phyloP scores from a whole-genome alignment of 140 eudicot species.

The Senecio squalidus region DNA sequence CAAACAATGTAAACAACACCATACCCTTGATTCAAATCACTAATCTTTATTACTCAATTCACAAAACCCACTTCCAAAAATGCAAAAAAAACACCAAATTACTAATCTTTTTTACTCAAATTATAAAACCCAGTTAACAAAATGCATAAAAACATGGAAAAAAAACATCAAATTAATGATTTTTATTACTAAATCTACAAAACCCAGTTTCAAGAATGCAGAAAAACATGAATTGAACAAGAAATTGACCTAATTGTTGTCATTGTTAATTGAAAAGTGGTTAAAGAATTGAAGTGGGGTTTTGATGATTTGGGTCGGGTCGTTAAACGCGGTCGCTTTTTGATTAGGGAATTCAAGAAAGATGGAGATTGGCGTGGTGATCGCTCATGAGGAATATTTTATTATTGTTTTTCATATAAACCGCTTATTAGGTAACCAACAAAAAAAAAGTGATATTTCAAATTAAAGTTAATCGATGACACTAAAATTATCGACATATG shows the following conservation, averaged over 20 bases:
- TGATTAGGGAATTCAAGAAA: conserved; percentile 2
- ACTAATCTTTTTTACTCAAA: not conserved
- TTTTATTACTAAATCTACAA: not conserved
- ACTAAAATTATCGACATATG: too few relatives aligned
- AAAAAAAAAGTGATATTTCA: too few relatives aligned
- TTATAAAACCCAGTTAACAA: too few relatives aligned
- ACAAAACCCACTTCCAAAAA: not conserved
- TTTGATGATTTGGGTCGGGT: not conserved
- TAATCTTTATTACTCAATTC: not conserved
- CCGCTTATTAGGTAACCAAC: too few relatives aligned
- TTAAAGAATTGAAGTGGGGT: conserved; percentile 1
- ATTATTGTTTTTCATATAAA: too few relatives aligned
- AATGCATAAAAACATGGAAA: too few relatives aligned
- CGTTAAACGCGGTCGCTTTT: conserved; percentile 16
- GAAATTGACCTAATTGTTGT: conserved; percentile 3
- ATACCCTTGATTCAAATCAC: not conserved
- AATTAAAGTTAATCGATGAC: too few relatives aligned
- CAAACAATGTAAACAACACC: conserved; percentile 35
- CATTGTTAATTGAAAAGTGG: not conserved
- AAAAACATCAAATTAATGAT: not conserved
- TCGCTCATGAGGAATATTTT: too few relatives aligned
- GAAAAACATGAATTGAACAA: not conserved
- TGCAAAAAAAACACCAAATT: conserved; percentile 6
- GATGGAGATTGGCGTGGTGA: too few relatives aligned
- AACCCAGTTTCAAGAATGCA: conserved; percentile 18